phyloP scores from a whole-genome alignment of 371 early-diverging fungal genomes.

The Saksenaea oblongispora region DNA sequence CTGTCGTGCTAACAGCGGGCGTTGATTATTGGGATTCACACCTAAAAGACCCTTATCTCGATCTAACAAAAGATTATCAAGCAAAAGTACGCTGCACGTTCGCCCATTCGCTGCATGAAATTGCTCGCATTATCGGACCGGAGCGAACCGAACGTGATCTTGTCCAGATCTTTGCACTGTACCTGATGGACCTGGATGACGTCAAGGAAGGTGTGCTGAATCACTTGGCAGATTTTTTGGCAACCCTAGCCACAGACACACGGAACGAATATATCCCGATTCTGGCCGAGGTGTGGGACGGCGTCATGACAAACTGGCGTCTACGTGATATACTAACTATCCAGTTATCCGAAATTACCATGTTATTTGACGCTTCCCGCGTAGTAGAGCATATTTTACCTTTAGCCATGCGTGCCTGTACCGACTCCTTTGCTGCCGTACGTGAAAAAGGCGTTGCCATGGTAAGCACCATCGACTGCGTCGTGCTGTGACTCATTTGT shows the following conservation, averaged over 20 bases:
- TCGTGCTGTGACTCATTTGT: neutral
- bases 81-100: conserved; percentile 49
- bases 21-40: conserved; percentile 40
- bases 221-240: conserved; percentile 49
- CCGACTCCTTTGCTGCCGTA: conserved; percentile 49
- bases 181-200: conserved; percentile 52
- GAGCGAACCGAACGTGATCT: conserved; percentile 55
- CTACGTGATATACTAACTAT: conserved; percentile 43
- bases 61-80: conserved; percentile 41
- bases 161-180: conserved; percentile 50
- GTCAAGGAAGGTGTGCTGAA: conserved; percentile 53
- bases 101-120: conserved; percentile 54
- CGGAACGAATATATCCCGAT: conserved; percentile 46
- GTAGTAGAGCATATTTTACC: conserved; percentile 45
- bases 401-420: conserved; percentile 41
- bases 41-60: conserved; percentile 36
- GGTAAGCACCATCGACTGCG: conserved; percentile 24
- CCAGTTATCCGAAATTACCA: conserved; percentile 38
- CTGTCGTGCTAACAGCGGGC: conserved; percentile 54
- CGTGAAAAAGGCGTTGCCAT: conserved; percentile 48
- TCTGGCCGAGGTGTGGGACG: conserved; percentile 47
- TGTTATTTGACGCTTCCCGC: conserved; percentile 38
- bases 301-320: conserved; percentile 49
- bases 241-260: conserved; percentile 33
- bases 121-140: conserved; percentile 52